Conservation (phyloP, 2,329 filamentous ascomycete genomes). For the Raffaelea deltoideospora region DNA sequence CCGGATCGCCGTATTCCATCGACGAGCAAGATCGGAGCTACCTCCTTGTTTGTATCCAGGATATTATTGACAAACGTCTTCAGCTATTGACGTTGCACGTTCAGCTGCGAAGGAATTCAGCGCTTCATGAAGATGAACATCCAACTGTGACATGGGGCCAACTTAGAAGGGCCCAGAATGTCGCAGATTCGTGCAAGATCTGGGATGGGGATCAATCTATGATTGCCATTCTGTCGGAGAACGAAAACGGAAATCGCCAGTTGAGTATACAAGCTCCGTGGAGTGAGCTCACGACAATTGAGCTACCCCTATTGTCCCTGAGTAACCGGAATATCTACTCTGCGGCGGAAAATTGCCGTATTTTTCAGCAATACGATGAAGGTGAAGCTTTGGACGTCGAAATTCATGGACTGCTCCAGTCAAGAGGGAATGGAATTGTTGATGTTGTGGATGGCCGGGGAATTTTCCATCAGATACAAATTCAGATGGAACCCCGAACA, state of each 20-base stretch:
- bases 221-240: constrained; percentile 55
- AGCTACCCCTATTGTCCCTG: constrained; percentile 43
- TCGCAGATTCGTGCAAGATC: constrained; percentile 59
- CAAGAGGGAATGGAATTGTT: constrained; percentile 36
- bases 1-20: constrained; percentile 38
- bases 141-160: constrained; percentile 28
- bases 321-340: constrained; percentile 14
- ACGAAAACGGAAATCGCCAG: constrained; percentile 46
- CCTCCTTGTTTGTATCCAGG: constrained; percentile 54
- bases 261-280: constrained; percentile 63
- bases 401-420: too few species aligned
- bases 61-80: constrained; percentile 50
- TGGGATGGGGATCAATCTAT: constrained; percentile 51
- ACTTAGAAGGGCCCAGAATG: constrained; percentile 45
- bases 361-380: constrained; percentile 2
- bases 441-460: constrained; percentile 50
- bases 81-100: constrained; percentile 50
- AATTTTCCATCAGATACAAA: constrained; percentile 48
- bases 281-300: constrained; percentile 54
- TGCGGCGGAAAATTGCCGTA: not conserved
- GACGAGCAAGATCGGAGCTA: constrained; percentile 38
- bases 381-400: too few species aligned
- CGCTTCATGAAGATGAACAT: constrained; percentile 14
- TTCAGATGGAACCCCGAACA: constrained; percentile 51
- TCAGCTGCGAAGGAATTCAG: constrained; percentile 22